These are phyloP conservation scores for Rhododendron mucronatum DNA, from an alignment of 148 eudicot species.

Conservation along the genomic window DNA sequence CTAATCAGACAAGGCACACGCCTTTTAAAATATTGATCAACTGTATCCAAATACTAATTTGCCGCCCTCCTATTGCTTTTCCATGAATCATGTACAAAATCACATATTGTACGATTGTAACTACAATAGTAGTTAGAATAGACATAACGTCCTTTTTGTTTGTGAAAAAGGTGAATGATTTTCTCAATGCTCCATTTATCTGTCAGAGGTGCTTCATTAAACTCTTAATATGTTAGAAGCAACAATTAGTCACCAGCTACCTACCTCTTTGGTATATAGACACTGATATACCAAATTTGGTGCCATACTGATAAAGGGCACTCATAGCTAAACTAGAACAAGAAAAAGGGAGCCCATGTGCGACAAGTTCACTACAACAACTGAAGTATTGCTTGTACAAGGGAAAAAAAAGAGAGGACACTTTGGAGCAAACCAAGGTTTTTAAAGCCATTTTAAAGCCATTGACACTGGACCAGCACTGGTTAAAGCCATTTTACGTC, in stretches of 20 bases:
- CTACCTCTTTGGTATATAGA: too few species aligned
- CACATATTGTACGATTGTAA: too few species aligned
- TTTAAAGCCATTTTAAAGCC: too few species aligned
- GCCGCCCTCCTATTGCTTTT: background rate
- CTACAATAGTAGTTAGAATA: background rate
- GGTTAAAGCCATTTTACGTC: background rate
- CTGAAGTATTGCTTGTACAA: background rate
- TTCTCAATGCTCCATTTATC: background rate
- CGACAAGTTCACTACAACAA: background rate
- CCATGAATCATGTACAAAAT: background rate
- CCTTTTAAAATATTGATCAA: background rate
- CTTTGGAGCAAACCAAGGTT: background rate
- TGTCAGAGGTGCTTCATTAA: background rate
- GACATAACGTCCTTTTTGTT: background rate
- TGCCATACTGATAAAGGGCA: background rate
- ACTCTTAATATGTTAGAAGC: background rate
- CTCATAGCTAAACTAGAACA: background rate
- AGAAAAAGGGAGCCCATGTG: background rate
- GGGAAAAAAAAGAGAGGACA: background rate
- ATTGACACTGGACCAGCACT: background rate
- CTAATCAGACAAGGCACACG: background rate
- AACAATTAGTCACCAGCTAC: background rate
- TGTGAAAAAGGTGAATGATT: background rate
- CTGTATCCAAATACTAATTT: background rate
- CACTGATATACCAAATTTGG: background rate